These are phyloP conservation scores for Austroboletus olivaceoglutinosus DNA, from an alignment of 1,284 basidiomycete species.

Conservation along the genomic window DNA sequence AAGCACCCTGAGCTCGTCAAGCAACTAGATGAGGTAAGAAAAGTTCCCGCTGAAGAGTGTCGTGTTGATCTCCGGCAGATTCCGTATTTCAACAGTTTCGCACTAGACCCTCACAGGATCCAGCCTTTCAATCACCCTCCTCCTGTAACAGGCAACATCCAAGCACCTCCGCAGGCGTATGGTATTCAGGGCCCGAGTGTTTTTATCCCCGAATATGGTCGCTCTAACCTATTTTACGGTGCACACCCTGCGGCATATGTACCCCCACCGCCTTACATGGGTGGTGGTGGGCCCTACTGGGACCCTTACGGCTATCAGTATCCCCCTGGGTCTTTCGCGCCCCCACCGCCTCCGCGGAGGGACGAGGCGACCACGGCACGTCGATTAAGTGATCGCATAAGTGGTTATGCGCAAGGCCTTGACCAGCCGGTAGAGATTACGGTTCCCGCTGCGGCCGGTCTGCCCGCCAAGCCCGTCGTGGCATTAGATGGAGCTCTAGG, in stretches of 20 bases:
- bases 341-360: conserved; percentile 45
- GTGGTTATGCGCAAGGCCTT: conserved; percentile 59
- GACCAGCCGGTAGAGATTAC: conserved; percentile 46
- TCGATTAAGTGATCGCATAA: conserved; percentile 73
- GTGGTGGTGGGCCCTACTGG: conserved; percentile 54
- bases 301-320: conserved; percentile 50
- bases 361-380: conserved; percentile 56
- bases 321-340: conserved; percentile 33
- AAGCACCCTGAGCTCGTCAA: conserved; percentile 84
- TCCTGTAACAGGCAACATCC: conserved; percentile 56
- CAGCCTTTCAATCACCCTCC: conserved; percentile 82
- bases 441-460: conserved; percentile 62
- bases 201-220: conserved; percentile 47
- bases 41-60: conserved; percentile 10
- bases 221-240: conserved; percentile 45
- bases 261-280: conserved; percentile 45
- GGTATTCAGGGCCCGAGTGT: conserved; percentile 62
- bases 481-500: conserved; percentile 57
- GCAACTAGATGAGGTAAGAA: conserved; percentile 68
- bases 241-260: conserved; percentile 40
- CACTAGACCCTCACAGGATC: conserved; percentile 87
- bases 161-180: conserved; percentile 76
- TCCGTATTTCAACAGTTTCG: conserved; percentile 90
- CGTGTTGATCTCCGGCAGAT: conserved; percentile 49
- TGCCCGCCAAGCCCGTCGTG: conserved; percentile 72